Evolutionary conservation across 768 basidiomycete genomes (phyloP).

Genomic region (Leccinum subtestaceum): DNA sequence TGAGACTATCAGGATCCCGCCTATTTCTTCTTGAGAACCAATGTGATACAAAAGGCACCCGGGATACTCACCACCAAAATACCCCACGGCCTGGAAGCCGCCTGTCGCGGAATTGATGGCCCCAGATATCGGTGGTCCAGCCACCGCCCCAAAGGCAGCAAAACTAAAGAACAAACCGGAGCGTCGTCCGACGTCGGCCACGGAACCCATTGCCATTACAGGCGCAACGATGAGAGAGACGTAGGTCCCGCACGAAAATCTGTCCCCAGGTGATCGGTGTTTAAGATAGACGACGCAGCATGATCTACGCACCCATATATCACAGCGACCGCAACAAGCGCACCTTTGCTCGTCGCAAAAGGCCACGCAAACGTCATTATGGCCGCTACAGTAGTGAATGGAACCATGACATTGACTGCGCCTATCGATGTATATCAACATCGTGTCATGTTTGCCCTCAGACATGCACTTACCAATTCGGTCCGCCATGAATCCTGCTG

Average conservation of each 20-base stretch:
- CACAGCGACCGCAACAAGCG: constrained; percentile 52
- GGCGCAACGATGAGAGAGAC: constrained; percentile 56
- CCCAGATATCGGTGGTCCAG: constrained; percentile 73
- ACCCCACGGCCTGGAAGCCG: constrained; percentile 37
- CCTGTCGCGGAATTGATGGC: constrained; percentile 56
- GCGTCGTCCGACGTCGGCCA: constrained; percentile 60
- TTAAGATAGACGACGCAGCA: neutral
- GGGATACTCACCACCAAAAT: constrained; percentile 39
- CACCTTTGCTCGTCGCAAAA: constrained; percentile 43
- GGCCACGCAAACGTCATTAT: constrained; percentile 73
- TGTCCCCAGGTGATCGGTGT: constrained; percentile 20
- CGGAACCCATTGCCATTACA: constrained; percentile 57
- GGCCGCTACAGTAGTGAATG: constrained; percentile 55
- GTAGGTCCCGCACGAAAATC: constrained; percentile 61
- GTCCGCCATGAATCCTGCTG: constrained; percentile 55
- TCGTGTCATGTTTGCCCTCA: neutral
- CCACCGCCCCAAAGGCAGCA: constrained; percentile 59
- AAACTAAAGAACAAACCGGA: constrained; percentile 64
- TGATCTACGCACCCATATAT: constrained; percentile 56
- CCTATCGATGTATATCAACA: constrained; percentile 37
- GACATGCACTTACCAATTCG: constrained; percentile 38
- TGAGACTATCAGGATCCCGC: constrained; percentile 40
- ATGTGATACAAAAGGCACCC: neutral
- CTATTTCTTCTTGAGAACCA: constrained; percentile 10
- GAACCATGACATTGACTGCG: constrained; percentile 64